Evolutionary conservation across 2,329 filamentous ascomycete genomes (phyloP), one percentile per base, ranked within the genome.

Genomic region (Coniochaeta sp.): DNA sequence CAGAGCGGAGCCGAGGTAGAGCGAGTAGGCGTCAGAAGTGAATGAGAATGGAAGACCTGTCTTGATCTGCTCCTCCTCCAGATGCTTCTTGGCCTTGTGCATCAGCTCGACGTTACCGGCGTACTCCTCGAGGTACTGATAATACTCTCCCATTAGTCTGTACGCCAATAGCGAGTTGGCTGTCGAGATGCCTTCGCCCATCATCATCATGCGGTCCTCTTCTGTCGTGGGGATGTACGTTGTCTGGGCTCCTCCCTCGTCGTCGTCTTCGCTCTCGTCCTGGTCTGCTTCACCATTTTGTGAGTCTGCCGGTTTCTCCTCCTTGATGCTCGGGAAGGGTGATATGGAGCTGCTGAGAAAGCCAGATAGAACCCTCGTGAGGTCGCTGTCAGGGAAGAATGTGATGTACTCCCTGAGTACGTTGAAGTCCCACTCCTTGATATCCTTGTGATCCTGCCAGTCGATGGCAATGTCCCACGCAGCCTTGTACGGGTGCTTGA

Each of bases 401-500:
- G 77, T 73, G 56, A 89, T 86, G 63, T 92, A 99, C 58, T 91
- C 84, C 51, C 85, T 79, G 22, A 99, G 71, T n/a, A 92, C 74
- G 40, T 81, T 82, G 40, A 82, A 79, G 63, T 97, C 91, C 74
- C 90, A 87, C 24, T 89, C 81, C n/a, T 78, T 73, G 47, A 94
- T 78, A 46, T 81, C 81, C 59, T 88, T 83, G 38, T 83, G 73
- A 66, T 96, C 91, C 58, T 87, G 81, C 88, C 92, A 97, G 63
- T 97, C 89, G 53, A 99, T 76, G 27, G 87, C 80, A 55, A 96
- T 86, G 60, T 90, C 86, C 95, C 95, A 99, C 0, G 94, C 94
- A 14, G 95, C 76, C 56, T 86, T 82, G 69, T 86, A 96, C 0
- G 90, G 89, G 60, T 97, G 91, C 60, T 92, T 91, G 65, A 99